These are phyloP conservation scores for Kwoniella heveanensis DNA, from an alignment of 768 basidiomycete species.

Conservation along the genomic window DNA sequence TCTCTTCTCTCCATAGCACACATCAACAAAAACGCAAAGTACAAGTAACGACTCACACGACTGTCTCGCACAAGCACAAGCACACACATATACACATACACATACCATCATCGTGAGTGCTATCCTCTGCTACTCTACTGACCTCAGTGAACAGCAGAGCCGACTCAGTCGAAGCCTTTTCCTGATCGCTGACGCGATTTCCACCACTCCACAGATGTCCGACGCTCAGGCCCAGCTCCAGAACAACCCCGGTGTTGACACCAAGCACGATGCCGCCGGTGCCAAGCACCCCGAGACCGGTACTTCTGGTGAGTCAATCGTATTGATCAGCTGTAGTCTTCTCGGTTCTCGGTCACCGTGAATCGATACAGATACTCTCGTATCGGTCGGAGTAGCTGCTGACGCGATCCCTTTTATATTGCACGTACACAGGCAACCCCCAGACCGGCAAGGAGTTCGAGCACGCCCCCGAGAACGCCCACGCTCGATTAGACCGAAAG, in stretches of 20 bases:
- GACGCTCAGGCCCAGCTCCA: conserved; percentile 19
- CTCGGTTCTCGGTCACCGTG: no score
- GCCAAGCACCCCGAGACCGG: conserved; percentile 26
- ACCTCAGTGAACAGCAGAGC: no score
- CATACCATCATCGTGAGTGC: conserved; percentile 15
- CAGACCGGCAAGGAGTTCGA: conserved; percentile 48
- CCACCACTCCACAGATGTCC: conserved; percentile 7
- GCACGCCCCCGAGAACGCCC: conserved; percentile 40
- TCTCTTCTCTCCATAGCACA: neutral
- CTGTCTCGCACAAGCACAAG: neutral
- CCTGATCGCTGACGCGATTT: neutral
- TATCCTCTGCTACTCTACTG: neutral
- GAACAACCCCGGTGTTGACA: conserved; percentile 24
- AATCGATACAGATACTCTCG: no score
- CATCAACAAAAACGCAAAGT: neutral
- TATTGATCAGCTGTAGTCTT: no score
- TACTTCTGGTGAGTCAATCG: conserved; percentile 17
- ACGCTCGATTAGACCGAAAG: conserved; percentile 49
- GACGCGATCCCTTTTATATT: neutral
- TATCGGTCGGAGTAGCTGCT: neutral
- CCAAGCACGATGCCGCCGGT: conserved; percentile 26
- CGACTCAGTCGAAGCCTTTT: no score
- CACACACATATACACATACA: conserved; percentile 6
- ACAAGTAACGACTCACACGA: conserved; percentile 5
- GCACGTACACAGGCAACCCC: conserved; percentile 50